Evolutionary conservation across 495 filamentous ascomycete genomes (phyloP), one percentile per base, ranked within the genome.

Genomic region (Xylaria sp.): DNA sequence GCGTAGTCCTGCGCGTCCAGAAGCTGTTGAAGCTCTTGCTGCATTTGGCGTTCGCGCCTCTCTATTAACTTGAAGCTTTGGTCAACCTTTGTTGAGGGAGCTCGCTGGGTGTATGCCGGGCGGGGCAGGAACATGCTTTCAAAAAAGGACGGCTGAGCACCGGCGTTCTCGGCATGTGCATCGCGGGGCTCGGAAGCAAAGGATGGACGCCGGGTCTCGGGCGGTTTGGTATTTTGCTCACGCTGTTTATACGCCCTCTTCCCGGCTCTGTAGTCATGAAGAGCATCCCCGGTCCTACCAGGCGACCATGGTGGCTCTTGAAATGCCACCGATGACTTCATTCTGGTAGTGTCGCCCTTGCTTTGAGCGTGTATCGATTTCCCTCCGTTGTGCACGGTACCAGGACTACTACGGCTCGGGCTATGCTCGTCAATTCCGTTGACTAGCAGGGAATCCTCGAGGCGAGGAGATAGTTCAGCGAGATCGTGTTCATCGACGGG

Each of bases 1-100:
- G 93, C 93, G 46, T 90, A 87, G 57, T 91, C 90, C 80, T 98
- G 95, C 0, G 92, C 92, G 81, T 98, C 94, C 35, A 98, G 87
- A 5, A 97, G 81, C 33, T 82, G 77, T 79, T 98, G 95, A 5
- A 98, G 85, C 58, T 94, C 90, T 44, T 84, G 84, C 71, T 97
- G 90, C 21, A 97, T 88, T 63, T 88, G 81, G 31, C 78, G 83
- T 69, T 91, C 88, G 66, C 85, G 86, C 57, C 87, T 77, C 46
- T 86, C 82, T 31, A 88, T 65, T 70, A 57, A 73, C 67, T 57
- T 86, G 67, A 59, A 86, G 68, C 53, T 75, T 12, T 73, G 70
- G 14, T 79, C 77, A 4, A 75, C 69, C 4, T 75, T 71, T 2
- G 61, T 69, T 1, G 66, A 69, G 53, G 69, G 3, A 4, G 52